Conservation (phyloP, 1,284 basidiomycete genomes). For the Sanguinoderma infundibulare region DNA sequence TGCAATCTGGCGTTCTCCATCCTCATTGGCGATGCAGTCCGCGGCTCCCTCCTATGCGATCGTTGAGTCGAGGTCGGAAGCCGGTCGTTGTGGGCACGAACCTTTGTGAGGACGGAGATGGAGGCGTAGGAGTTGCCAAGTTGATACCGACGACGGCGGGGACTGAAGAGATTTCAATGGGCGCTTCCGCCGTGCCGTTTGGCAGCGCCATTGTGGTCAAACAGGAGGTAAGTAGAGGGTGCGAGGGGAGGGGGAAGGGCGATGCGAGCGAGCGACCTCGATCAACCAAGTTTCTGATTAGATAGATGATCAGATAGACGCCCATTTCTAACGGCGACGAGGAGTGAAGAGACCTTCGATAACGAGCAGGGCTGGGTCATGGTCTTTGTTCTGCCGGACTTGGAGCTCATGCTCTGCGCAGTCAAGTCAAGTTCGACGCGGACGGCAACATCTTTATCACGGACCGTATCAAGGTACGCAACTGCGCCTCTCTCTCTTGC, state of each 20-base stretch:
- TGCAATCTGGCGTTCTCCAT: conserved; percentile 97
- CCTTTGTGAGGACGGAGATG: conserved; percentile 96
- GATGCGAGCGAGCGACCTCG: not conserved
- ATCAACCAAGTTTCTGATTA: not conserved
- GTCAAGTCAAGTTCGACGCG: too few relatives aligned
- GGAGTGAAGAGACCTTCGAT: too few relatives aligned
- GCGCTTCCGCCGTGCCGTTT: conserved; percentile 45
- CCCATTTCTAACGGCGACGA: too few relatives aligned
- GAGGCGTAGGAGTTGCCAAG: conserved; percentile 94
- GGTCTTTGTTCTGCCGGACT: too few relatives aligned
- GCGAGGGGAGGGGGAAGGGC: not conserved
- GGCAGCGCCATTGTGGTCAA: conserved; percentile 32
- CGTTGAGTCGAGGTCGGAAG: not conserved
- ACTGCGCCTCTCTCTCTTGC: too few relatives aligned
- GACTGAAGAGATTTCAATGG: conserved; percentile 38
- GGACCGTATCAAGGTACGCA: too few relatives aligned
- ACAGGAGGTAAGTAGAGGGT: conserved; percentile 1
- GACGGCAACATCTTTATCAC: too few relatives aligned
- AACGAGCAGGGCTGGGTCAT: too few relatives aligned
- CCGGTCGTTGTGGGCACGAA: conserved; percentile 38
- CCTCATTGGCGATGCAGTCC: conserved; percentile 97
- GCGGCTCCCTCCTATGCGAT: conserved; percentile 78
- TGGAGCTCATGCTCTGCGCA: too few relatives aligned
- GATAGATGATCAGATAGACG: too few relatives aligned
- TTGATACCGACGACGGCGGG: conserved; percentile 90